Base-by-base conservation (phyloP, 306 rosid species). In the Malus fusca region DNA sequence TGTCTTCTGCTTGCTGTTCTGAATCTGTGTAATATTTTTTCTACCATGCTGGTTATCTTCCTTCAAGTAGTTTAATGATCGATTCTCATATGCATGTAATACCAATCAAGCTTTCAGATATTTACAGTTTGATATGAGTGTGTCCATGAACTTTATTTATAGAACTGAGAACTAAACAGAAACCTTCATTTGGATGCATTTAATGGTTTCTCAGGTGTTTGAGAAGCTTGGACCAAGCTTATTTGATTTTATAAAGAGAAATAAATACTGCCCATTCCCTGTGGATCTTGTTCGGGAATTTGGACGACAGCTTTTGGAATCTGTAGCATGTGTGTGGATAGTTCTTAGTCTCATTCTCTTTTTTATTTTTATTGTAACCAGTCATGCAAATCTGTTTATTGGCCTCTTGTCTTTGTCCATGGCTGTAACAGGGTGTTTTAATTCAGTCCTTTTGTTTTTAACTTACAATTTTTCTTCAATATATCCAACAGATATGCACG, bases 141-240 rank as follows among this genome's bases (percentile, higher is more conserved):
- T 72, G 46, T 75, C 58, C 60, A 73, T 74, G 80, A 81, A 80
- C 85, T 85, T 84, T 89, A 77, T 89, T 84, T 79, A 70, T 91
- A 72, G 86, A 84, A 73, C 52, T 80, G 83, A 85, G 76, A 85
- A 83, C 90, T 93, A 79, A 91, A 92, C 90, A 68, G 83, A 86
- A 78, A 71, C 89, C 81, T 87, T 86, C 87, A 86, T 90, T 86
- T 89, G 86, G 62, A 90, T 88, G 87, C 86, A 83, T 93, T 87
- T 78, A 88, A 91, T 93, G 93, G 87, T 91, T 82, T 91, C 84
- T 92, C 98, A 93, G 97, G 97, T 93, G 78, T 93, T 90, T 93
- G 98, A 93, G 94, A 93, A 87, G 97, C 98, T 93, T 91, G 98
- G 97, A 84, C 97, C 98, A 88, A 93, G 98, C 77, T 93, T 91